These are phyloP conservation scores for Mortierella sp. DNA, from an alignment of 371 early-diverging fungal genomes.

Conservation along the genomic window DNA sequence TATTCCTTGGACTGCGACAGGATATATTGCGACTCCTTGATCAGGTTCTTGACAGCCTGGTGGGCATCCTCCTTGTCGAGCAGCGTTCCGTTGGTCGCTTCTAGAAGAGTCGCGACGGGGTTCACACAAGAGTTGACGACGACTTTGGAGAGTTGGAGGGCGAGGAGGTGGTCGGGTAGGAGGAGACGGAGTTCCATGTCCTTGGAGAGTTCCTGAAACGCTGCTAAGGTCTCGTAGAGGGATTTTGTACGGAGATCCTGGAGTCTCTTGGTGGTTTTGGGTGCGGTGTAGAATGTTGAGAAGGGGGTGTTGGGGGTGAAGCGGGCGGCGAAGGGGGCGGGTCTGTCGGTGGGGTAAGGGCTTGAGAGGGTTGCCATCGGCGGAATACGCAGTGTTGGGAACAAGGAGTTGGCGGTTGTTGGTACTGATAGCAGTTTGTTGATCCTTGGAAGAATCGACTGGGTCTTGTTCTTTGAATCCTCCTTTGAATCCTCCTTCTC, in stretches of 20 bases:
- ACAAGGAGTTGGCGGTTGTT: neutral
- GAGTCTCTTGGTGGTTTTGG: conserved; percentile 14
- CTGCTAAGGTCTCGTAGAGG: conserved; percentile 33
- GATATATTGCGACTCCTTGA: conserved; percentile 35
- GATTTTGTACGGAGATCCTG: conserved; percentile 29
- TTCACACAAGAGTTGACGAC: conserved; percentile 51
- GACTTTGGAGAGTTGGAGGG: conserved; percentile 44
- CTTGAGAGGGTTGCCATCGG: neutral
- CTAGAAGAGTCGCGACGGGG: conserved; percentile 42
- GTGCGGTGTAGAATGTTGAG: conserved; percentile 27
- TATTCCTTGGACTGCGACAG: conserved; percentile 32
- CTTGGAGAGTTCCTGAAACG: conserved; percentile 21
- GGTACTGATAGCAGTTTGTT: neutral
- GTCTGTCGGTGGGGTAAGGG: conserved; percentile 27
- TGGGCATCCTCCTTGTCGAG: conserved; percentile 16
- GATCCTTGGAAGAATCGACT: neutral
- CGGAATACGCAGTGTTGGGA: conserved; percentile 19
- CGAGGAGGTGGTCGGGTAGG: conserved; percentile 34
- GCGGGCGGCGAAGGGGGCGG: conserved; percentile 15
- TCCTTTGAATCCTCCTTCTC: neutral
- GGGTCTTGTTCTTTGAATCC: neutral
- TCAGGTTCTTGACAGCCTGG: conserved; percentile 34
- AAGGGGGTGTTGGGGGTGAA: conserved; percentile 24
- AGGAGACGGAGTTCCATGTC: conserved; percentile 30
- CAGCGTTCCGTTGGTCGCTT: conserved; percentile 29